These are phyloP conservation scores for Pinus albicaulis DNA, from an alignment of 75 land plant genomes.

Conservation along the genomic window DNA sequence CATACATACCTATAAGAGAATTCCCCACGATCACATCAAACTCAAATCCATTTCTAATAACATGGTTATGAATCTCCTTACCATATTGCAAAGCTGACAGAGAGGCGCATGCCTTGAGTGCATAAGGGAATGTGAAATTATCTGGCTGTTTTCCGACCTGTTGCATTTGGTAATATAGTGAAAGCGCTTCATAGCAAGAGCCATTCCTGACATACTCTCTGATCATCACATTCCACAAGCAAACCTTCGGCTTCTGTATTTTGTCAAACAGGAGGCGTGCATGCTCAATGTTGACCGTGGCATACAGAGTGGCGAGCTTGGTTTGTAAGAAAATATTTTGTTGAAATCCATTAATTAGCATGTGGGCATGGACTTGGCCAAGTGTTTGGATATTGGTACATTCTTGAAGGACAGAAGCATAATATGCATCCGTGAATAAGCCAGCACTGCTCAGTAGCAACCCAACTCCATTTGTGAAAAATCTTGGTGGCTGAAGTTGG, in stretches of 20 bases:
- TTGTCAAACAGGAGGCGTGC: conserved; percentile 67
- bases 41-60: conserved; percentile 31
- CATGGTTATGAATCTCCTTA: conserved; percentile 63
- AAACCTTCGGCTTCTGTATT: conserved; percentile 31
- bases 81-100: conserved; percentile 43
- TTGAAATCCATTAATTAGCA: conserved; percentile 38
- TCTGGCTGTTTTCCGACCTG: conserved; percentile 62
- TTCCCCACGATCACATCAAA: conserved; percentile 36
- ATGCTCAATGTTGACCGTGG: conserved; percentile 22
- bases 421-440: too few species aligned
- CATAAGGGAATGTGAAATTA: conserved; percentile 52
- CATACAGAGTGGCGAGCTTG: conserved; percentile 54
- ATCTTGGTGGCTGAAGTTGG: too few species aligned
- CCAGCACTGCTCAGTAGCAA: too few species aligned
- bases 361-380: conserved; percentile 45
- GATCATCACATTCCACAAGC: conserved; percentile 67
- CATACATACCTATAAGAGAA: conserved; percentile 55
- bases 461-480: too few species aligned
- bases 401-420: too few species aligned
- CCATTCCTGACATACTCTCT: conserved; percentile 58
- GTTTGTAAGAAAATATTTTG: conserved; percentile 31
- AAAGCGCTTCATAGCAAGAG: conserved; percentile 55
- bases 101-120: conserved; percentile 58
- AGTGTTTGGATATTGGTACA: conserved; percentile 10
- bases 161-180: conserved; percentile 62